Conservation (phyloP, 164 flowering plant genomes). For the Paratinospora sagittata region DNA sequence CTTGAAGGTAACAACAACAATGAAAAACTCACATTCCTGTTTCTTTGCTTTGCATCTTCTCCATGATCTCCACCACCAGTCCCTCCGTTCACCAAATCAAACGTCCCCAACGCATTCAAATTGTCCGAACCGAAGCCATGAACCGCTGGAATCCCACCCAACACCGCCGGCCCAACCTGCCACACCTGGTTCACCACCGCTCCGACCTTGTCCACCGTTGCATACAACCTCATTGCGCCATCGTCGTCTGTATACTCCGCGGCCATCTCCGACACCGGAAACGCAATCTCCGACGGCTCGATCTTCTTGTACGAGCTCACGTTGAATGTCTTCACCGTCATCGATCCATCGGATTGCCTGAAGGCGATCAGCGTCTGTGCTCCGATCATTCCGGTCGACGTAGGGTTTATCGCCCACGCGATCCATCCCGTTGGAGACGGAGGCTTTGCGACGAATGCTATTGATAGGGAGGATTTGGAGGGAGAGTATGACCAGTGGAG, state of each 20-base stretch:
- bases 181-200: slow-evolving; percentile 61
- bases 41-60: slow-evolving; percentile 18
- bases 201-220: slow-evolving; percentile 24
- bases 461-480: slow-evolving; percentile 25
- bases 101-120: slow-evolving; percentile 35
- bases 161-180: slow-evolving; percentile 63
- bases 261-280: slow-evolving; percentile 22
- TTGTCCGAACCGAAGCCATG: slow-evolving; percentile 43
- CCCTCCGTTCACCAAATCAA: slow-evolving; percentile 18
- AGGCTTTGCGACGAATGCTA: slow-evolving; percentile 44
- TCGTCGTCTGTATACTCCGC: slow-evolving; percentile 24
- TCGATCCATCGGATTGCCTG: slow-evolving; percentile 16
- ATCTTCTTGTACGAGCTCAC: slow-evolving; percentile 24
- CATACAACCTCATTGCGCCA: slow-evolving; percentile 40
- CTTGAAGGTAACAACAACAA: too few species aligned
- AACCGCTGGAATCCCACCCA: slow-evolving; percentile 26
- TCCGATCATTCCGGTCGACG: slow-evolving; percentile 37
- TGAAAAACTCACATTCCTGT: slow-evolving; percentile 37
- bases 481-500: slow-evolving; percentile 46
- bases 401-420: slow-evolving; percentile 62
- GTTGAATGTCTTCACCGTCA: slow-evolving; percentile 34
- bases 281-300: slow-evolving; percentile 20
- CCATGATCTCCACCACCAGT: not conserved
- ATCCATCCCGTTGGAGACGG: slow-evolving; percentile 42
- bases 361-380: slow-evolving; percentile 44